A percentile compares a stretch with the other conserved stretches of the same genome.
phyloP scores from a whole-genome alignment of 208 protist genomes.

The Trypanosoma congolense region DNA sequence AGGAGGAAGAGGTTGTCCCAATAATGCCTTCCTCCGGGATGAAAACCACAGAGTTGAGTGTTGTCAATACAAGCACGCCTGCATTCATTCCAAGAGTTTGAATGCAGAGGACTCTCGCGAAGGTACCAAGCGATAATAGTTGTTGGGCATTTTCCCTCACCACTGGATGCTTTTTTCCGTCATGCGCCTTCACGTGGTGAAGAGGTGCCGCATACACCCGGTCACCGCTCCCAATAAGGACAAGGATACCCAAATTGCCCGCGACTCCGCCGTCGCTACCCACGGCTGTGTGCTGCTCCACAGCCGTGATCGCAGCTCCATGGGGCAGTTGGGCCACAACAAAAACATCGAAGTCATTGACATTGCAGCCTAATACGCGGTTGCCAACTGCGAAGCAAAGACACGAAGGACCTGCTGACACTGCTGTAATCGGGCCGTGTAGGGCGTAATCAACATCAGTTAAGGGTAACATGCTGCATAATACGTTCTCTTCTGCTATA shows the following conservation, averaged over 20 bases:
- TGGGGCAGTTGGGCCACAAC: slow-evolving; percentile 21
- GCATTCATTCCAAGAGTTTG: slow-evolving; percentile 4
- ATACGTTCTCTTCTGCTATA: background rate
- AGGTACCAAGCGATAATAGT: background rate
- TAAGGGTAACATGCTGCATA: background rate
- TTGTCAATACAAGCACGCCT: slow-evolving; percentile 12
- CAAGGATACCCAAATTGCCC: background rate
- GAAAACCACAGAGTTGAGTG: slow-evolving; percentile 7
- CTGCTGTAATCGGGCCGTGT: slow-evolving; percentile 33
- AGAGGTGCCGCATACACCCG: slow-evolving; percentile 7
- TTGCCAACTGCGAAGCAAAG: slow-evolving; percentile 44
- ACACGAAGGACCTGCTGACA: slow-evolving; percentile 9
- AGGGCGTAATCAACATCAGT: slow-evolving; percentile 2
- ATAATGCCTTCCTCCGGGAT: background rate
- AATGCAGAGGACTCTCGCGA: slow-evolving; percentile 10
- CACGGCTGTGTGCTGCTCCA: slow-evolving; percentile 11
- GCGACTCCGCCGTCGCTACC: background rate
- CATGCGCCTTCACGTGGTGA: background rate
- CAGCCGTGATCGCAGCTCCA: slow-evolving; percentile 24
- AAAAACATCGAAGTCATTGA: slow-evolving; percentile 1
- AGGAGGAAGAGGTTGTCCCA: background rate
- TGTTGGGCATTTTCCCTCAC: background rate
- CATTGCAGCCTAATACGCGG: slow-evolving; percentile 14
- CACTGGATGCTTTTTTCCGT: background rate
- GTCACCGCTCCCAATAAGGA: slow-evolving; percentile 19